Conservation (phyloP, 2,329 filamentous ascomycete genomes). For the Boeremia lycopersici region DNA sequence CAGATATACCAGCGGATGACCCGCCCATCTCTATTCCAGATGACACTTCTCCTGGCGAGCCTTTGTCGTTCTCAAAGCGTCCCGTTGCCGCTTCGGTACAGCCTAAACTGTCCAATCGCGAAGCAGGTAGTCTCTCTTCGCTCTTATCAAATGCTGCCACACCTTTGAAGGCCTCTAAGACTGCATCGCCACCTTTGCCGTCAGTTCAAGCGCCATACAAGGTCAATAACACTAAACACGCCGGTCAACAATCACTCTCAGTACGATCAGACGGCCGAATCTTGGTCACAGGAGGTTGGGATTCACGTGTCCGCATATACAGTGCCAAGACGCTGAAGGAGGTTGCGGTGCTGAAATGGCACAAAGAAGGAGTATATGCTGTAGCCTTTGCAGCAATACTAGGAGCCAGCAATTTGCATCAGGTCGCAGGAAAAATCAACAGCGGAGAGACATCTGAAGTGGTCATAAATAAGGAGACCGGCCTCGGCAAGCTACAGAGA, state of each 20-base stretch:
- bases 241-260: slow-evolving; percentile 82
- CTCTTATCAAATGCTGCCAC: slow-evolving; percentile 25
- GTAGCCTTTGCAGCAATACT: slow-evolving; percentile 68
- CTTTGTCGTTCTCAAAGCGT: slow-evolving; percentile 27
- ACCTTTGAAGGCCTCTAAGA: neutral
- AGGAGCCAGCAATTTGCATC: slow-evolving; percentile 10
- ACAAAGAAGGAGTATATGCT: slow-evolving; percentile 84
- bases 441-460: neutral
- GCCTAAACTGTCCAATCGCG: neutral
- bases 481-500: slow-evolving; percentile 34
- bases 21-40: slow-evolving; percentile 5
- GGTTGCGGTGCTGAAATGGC: slow-evolving; percentile 92
- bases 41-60: neutral
- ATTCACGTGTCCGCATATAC: slow-evolving; percentile 81
- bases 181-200: slow-evolving; percentile 10
- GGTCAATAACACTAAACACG: slow-evolving; percentile 77
- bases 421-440: neutral
- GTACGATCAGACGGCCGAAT: slow-evolving; percentile 82
- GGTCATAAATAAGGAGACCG: slow-evolving; percentile 19
- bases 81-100: slow-evolving; percentile 10
- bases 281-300: slow-evolving; percentile 93
- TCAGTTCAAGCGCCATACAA: slow-evolving; percentile 59
- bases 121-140: slow-evolving; percentile 29
- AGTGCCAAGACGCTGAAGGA: slow-evolving; percentile 80
- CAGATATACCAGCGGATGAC: neutral